Conservation (phyloP, 257 asterid species). For the Leonotis leonurus region DNA sequence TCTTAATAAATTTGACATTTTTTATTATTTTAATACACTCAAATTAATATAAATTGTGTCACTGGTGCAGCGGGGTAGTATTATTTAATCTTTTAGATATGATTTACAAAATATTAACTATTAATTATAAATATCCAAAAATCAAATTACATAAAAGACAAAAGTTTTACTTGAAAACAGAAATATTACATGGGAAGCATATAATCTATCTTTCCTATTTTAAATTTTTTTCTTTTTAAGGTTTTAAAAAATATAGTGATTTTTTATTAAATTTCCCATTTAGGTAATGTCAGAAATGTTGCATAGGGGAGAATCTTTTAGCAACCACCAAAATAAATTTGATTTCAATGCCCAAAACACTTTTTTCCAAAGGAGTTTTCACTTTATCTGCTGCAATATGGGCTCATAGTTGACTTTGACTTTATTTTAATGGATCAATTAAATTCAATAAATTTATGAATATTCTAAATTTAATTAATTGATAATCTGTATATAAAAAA, state of each 20-base stretch:
- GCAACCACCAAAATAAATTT: not conserved
- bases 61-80: too few species aligned
- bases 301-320: constrained; percentile 3
- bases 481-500: not conserved
- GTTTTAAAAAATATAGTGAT: not conserved
- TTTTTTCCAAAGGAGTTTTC: not conserved
- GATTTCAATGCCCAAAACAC: not conserved
- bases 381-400: not conserved
- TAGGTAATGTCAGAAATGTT: not conserved
- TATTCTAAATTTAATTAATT: not conserved
- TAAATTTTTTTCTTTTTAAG: not conserved
- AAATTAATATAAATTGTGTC: too few species aligned
- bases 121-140: too few species aligned
- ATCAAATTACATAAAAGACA: too few species aligned
- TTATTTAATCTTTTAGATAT: too few species aligned
- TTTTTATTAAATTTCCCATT: not conserved
- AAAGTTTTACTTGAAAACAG: too few species aligned
- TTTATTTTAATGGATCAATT: not conserved
- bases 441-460: not conserved
- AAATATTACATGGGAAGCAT: too few species aligned
- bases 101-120: too few species aligned
- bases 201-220: too few species aligned
- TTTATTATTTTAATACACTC: too few species aligned
- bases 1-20: too few species aligned
- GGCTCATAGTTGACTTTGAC: constrained; percentile 6